A percentile compares a stretch with the other conserved stretches of the same genome.
These are phyloP conservation scores for Calamus simplicifolius DNA, from an alignment of 176 grass and related monocot species.

Conservation along the genomic window DNA sequence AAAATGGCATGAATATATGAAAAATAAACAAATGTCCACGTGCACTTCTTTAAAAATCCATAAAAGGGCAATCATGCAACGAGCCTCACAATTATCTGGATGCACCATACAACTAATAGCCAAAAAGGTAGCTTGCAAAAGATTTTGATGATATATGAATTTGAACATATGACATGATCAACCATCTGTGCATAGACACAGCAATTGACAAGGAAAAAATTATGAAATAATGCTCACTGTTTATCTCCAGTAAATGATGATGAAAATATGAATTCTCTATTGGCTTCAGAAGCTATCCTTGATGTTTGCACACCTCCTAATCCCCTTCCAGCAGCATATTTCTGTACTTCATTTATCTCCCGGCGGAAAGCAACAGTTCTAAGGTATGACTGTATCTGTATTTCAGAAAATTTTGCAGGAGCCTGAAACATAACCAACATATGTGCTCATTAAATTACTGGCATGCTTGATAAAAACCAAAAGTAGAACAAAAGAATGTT, in stretches of 20 bases:
- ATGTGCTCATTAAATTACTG: neutral
- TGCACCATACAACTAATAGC: no score
- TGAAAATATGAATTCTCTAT: conserved; percentile 95
- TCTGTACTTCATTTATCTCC: conserved; percentile 90
- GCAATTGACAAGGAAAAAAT: neutral
- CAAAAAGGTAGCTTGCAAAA: no score
- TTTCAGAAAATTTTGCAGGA: conserved; percentile 90
- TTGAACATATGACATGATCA: no score
- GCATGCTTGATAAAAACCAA: no score
- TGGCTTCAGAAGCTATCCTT: conserved; percentile 91
- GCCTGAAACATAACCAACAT: conserved; percentile 41
- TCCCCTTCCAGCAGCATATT: conserved; percentile 56
- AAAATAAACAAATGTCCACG: no score
- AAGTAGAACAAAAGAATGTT: no score
- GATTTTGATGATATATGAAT: no score
- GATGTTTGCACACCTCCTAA: conserved; percentile 79
- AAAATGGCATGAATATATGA: conserved; percentile 1
- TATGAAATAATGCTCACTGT: conserved; percentile 51
- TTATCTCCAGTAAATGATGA: conserved; percentile 97
- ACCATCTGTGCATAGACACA: no score
- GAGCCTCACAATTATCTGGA: no score
- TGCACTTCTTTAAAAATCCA: no score
- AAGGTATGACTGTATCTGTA: conserved; percentile 98
- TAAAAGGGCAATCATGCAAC: no score
- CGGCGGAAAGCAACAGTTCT: conserved; percentile 94